phyloP scores from a whole-genome alignment of 106 monocot genomes.

The Acorus gramineus region DNA sequence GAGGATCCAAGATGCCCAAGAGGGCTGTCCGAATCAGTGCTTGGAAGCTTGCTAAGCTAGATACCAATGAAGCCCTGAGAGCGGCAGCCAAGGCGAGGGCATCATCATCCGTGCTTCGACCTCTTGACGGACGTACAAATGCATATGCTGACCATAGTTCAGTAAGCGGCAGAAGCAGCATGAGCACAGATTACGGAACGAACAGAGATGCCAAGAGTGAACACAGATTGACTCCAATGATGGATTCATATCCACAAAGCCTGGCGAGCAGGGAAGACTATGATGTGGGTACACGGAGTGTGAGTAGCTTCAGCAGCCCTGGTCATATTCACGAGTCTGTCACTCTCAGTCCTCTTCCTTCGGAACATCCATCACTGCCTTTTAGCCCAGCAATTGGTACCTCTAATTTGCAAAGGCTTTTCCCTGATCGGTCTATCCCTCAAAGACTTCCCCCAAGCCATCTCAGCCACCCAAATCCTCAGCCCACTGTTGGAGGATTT shows the following conservation, averaged over 20 bases:
- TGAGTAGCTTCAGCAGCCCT: constrained; percentile 83
- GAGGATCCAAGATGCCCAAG: constrained; percentile 39
- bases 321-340: constrained; percentile 30
- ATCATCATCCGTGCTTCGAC: constrained; percentile 87
- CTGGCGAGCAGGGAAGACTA: constrained; percentile 74
- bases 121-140: constrained; percentile 33
- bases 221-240: constrained; percentile 36
- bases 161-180: constrained; percentile 67
- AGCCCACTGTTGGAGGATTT: constrained; percentile 63
- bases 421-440: constrained; percentile 15
- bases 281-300: constrained; percentile 54
- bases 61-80: constrained; percentile 59
- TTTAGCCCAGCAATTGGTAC: too few relatives aligned
- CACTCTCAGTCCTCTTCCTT: constrained; percentile 19
- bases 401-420: neutral
- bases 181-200: constrained; percentile 44
- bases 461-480: constrained; percentile 22
- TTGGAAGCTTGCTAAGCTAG: constrained; percentile 91
- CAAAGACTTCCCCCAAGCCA: constrained; percentile 16
- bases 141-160: constrained; percentile 32
- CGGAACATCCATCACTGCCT: too few relatives aligned
- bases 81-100: constrained; percentile 91
- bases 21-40: constrained; percentile 84
- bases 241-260: constrained; percentile 60
- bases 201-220: constrained; percentile 34